A percentile compares a stretch with the other conserved stretches of the same genome.
Evolutionary conservation across 2,329 filamentous ascomycete species (phyloP).

Genomic region (Tolypocladium tundrense): DNA sequence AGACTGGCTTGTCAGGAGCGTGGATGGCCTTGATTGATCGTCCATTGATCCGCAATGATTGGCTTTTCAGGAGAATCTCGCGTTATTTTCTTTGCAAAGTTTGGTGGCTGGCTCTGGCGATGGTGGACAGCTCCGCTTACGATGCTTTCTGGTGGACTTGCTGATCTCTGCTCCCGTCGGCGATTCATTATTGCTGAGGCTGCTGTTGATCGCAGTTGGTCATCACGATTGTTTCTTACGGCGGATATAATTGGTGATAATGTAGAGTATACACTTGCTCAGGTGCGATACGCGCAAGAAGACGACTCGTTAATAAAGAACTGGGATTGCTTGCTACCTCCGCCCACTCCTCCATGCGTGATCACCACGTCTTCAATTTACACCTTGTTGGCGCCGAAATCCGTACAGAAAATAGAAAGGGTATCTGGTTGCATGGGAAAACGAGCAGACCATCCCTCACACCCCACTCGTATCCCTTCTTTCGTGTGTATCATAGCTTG

Average conservation of each 20-base stretch:
- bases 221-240: not conserved
- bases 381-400: not conserved
- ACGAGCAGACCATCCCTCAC: slow-evolving; percentile 5
- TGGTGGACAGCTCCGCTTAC: not conserved
- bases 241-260: not conserved
- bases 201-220: not conserved
- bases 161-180: not conserved
- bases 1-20: too few relatives aligned
- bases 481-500: not conserved
- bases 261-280: not conserved
- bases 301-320: not conserved
- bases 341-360: not conserved
- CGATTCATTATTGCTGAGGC: not conserved
- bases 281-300: not conserved
- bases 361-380: not conserved
- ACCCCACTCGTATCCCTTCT: not conserved
- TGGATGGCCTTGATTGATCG: not conserved
- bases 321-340: not conserved
- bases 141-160: not conserved
- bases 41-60: not conserved
- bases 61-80: not conserved
- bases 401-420: slow-evolving; percentile 6
- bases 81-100: not conserved
- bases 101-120: not conserved
- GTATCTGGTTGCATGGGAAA: slow-evolving; percentile 18